Evolutionary conservation across 768 basidiomycete species (phyloP).

Genomic region (Leccinum disarticulatum): DNA sequence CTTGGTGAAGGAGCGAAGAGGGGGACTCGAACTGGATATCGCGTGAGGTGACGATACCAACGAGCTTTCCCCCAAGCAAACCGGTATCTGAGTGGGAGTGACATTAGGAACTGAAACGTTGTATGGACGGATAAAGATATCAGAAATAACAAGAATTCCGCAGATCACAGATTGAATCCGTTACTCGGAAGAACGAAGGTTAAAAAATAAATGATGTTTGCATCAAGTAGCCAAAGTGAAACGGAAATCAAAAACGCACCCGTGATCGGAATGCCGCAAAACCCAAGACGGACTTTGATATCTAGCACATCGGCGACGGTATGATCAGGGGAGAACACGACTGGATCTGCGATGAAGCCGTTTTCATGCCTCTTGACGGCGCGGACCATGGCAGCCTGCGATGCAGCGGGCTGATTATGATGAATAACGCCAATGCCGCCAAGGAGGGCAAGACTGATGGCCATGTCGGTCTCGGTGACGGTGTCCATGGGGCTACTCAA

Average conservation of each 20-base stretch:
- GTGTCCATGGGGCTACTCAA: constrained; percentile 99
- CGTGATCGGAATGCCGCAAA: constrained; percentile 97
- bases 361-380: constrained; percentile 98
- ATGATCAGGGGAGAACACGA: constrained; percentile 78
- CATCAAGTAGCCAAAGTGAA: constrained; percentile 39
- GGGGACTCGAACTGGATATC: constrained; percentile 91
- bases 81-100: constrained; percentile 68
- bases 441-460: constrained; percentile 88
- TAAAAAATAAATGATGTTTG: constrained; percentile 41
- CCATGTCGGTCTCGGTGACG: constrained; percentile 94
- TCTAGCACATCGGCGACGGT: constrained; percentile 87
- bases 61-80: constrained; percentile 81
- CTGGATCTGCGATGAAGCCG: constrained; percentile 95
- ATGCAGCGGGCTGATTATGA: constrained; percentile 83
- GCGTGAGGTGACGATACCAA: constrained; percentile 95
- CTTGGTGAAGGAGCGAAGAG: constrained; percentile 61
- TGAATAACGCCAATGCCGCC: constrained; percentile 99
- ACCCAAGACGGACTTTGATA: constrained; percentile 89
- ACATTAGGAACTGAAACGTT: constrained; percentile 20
- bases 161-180: constrained; percentile 72
- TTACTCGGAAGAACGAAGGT: constrained; percentile 92
- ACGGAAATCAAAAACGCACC: constrained; percentile 54
- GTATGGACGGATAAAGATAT: neutral
- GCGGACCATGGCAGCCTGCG: constrained; percentile 95
- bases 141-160: constrained; percentile 45